Conservation (phyloP, 169 alveolate genomes). For the Cryptosporidium parvum region DNA sequence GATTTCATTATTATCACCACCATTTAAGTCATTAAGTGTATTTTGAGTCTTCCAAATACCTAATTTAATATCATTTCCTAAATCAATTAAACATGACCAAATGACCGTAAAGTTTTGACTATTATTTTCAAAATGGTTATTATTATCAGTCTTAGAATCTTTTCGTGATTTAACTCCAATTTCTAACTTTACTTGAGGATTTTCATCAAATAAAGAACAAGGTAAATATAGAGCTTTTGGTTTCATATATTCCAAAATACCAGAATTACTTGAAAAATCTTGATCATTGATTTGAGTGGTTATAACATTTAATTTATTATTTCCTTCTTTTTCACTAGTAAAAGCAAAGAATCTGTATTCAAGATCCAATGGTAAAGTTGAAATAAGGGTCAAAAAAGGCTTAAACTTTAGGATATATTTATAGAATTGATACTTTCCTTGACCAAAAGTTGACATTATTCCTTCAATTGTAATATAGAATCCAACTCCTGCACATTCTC, state of each 20-base stretch:
- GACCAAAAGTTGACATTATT: neutral
- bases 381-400: slow-evolving; percentile 34
- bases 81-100: slow-evolving; percentile 51
- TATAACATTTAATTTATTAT: neutral
- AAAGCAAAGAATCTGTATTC: slow-evolving; percentile 15
- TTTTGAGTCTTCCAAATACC: slow-evolving; percentile 49
- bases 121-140: neutral
- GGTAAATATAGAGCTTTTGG: slow-evolving; percentile 23
- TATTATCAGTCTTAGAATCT: neutral
- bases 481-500: slow-evolving; percentile 29
- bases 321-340: neutral
- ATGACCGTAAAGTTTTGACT: slow-evolving; percentile 2
- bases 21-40: neutral
- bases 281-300: neutral
- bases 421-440: neutral
- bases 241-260: slow-evolving; percentile 18
- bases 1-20: too few relatives aligned
- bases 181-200: slow-evolving; percentile 18
- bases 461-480: slow-evolving; percentile 49
- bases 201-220: neutral
- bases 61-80: neutral
- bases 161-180: slow-evolving; percentile 14
- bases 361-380: slow-evolving; percentile 47
- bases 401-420: slow-evolving; percentile 24
- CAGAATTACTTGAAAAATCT: neutral